Base-by-base conservation (phyloP, 257 asterid genomes). In the Osmanthus fragrans region DNA sequence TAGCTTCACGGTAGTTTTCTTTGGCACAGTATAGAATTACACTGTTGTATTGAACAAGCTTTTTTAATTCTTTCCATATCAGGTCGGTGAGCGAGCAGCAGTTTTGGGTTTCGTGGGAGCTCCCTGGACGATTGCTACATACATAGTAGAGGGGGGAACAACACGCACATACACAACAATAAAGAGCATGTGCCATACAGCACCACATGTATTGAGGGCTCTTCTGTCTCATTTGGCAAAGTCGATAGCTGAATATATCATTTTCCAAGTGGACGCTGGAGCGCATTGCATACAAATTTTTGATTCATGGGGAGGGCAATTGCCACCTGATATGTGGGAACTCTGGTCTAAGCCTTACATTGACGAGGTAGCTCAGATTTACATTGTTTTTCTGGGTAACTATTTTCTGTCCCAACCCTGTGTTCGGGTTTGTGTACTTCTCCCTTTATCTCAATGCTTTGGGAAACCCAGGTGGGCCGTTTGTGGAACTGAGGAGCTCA, bases 81-180 rank as follows among this genome's bases (percentile, higher is more conserved):
- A 91, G 98, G 97, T 95, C 3, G 97, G 98, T 73, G 90, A 88
- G 51, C 82, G 86, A 72, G 97, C 98, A 83, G 99, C 99, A 29
- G 87, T 93, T 83, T 90, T 95, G 92, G 99, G 98, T 23, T 95
- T 95, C 82, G 98, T 95, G 25, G 98, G 99, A 75, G 98, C 97
- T 74, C 99, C 98, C 7, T 95, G 99, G 97, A 95, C 99, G 21
- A 93, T 95, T 83, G 99, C 96, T 56, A 95, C 99, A 11, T 93
- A 95, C 80, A 91, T 95, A 68, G 96, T 93, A 15, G 99, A 95
- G 82, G 97, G 99, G 15, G 96, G 97, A 29, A 91, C 94, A n/a
- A 90, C 99, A 63, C 88, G 93, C 49, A 92, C 97, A 0, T 93
- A 92, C 73, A 89, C 95, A 66, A 89, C 89, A 25, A 93, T 93